phyloP scores from a whole-genome alignment of 805 yeast species.

The Ogataea parapolymorpha region DNA sequence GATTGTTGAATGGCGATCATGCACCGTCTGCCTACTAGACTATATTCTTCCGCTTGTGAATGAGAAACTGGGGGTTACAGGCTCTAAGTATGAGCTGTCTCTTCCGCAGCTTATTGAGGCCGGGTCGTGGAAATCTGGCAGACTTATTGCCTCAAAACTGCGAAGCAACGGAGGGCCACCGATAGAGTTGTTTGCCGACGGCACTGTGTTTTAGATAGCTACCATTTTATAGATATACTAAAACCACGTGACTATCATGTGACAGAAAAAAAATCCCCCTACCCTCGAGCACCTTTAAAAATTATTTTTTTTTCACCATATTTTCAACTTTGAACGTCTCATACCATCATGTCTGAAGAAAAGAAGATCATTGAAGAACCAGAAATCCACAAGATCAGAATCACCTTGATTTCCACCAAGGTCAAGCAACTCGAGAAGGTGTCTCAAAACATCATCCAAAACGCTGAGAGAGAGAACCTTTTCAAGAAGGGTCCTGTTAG shows the following conservation, averaged over 20 bases:
- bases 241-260: slow-evolving; percentile 11
- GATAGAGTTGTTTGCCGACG: slow-evolving; percentile 58
- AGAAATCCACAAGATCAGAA: slow-evolving; percentile 95
- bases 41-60: slow-evolving; percentile 50
- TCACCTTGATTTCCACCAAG: slow-evolving; percentile 97
- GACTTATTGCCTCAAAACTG: slow-evolving; percentile 51
- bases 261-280: slow-evolving; percentile 1
- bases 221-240: background rate
- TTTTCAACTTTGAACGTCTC: slow-evolving; percentile 36
- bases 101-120: slow-evolving; percentile 65
- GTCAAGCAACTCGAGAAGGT: slow-evolving; percentile 98
- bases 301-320: slow-evolving; percentile 2
- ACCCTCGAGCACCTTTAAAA: background rate
- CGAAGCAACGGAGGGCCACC: slow-evolving; percentile 60
- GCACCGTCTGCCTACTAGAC: slow-evolving; percentile 56
- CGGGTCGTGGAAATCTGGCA: slow-evolving; percentile 66
- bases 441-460: slow-evolving; percentile 82
- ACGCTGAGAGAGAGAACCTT: slow-evolving; percentile 79
- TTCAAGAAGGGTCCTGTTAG: slow-evolving; percentile 99
- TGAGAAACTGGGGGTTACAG: slow-evolving; percentile 35
- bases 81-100: slow-evolving; percentile 33
- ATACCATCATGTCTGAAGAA: slow-evolving; percentile 68
- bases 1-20: slow-evolving; percentile 67
- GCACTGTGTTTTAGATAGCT: slow-evolving; percentile 51
- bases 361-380: slow-evolving; percentile 77